A percentile compares a stretch with the other conserved stretches of the same genome.
Conservation (phyloP, 2,329 filamentous ascomycete species). For the Trichoderma harzianum region DNA sequence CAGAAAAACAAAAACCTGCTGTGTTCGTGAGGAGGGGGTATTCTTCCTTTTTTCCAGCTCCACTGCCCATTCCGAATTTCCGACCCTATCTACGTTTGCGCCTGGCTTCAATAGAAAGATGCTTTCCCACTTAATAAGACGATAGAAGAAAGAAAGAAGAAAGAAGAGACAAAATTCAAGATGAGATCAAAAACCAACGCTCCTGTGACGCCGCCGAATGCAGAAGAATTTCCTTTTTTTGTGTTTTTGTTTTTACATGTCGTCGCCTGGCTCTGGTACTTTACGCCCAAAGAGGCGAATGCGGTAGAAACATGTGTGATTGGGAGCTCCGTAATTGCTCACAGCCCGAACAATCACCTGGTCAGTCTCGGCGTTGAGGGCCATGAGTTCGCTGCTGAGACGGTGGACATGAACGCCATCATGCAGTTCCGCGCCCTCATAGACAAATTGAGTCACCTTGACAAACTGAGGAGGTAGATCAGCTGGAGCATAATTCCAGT, state of each 20-base stretch:
- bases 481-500: conserved; percentile 30
- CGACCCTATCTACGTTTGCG: conserved; percentile 7
- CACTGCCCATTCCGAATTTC: neutral
- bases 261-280: conserved; percentile 24
- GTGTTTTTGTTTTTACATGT: too few species aligned
- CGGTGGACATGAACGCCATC: conserved; percentile 51
- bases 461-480: conserved; percentile 43
- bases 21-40: neutral
- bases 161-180: neutral
- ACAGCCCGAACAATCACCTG: conserved; percentile 53
- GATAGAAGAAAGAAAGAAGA: neutral
- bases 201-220: conserved; percentile 13
- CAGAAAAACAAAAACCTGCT: neutral
- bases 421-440: conserved; percentile 43
- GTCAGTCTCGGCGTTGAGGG: conserved; percentile 47
- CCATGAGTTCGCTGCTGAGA: conserved; percentile 48
- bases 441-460: conserved; percentile 56
- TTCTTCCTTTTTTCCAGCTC: neutral
- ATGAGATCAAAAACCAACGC: conserved; percentile 4
- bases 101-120: conserved; percentile 3
- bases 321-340: conserved; percentile 55
- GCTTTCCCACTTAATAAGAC: neutral
- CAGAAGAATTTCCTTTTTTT: neutral
- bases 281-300: conserved; percentile 53
- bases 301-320: conserved; percentile 65